Percentiles rank a stretch among this genome's conserved stretches.
Conservation (phyloP, 805 yeast genomes). For the Candida endomychidarum region DNA sequence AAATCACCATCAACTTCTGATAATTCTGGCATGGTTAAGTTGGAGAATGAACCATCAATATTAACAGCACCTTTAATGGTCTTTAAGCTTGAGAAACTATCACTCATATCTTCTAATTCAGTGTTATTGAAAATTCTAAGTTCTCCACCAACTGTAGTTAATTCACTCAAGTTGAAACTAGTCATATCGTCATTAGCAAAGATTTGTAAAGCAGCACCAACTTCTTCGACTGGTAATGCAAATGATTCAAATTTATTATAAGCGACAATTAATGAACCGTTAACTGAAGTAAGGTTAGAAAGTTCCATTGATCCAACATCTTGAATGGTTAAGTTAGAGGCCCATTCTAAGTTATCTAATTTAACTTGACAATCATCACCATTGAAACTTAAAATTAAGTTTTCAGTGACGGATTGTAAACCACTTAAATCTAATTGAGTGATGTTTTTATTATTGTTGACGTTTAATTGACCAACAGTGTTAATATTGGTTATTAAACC, state of each 20-base stretch:
- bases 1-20: constrained; percentile 44
- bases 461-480: constrained; percentile 34
- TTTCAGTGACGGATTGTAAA: constrained; percentile 33
- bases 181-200: constrained; percentile 44
- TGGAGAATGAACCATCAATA: constrained; percentile 36
- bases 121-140: constrained; percentile 42
- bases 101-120: constrained; percentile 31
- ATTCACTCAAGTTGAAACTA: constrained; percentile 26
- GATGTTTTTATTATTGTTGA: constrained; percentile 46
- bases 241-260: constrained; percentile 39
- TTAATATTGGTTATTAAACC: constrained; percentile 32
- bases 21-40: constrained; percentile 39
- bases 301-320: constrained; percentile 35
- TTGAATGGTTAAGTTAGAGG: constrained; percentile 45
- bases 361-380: constrained; percentile 33
- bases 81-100: constrained; percentile 28
- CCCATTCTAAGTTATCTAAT: constrained; percentile 38
- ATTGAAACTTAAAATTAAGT: constrained; percentile 42
- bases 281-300: constrained; percentile 34
- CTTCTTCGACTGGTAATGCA: constrained; percentile 30
- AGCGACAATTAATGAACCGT: constrained; percentile 40
- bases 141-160: constrained; percentile 41
- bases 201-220: constrained; percentile 42
- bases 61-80: constrained; percentile 42
- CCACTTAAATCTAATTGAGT: constrained; percentile 32